Evolutionary conservation across 1,284 basidiomycete genomes (phyloP).

Genomic region (Heterobasidion occidentale): DNA sequence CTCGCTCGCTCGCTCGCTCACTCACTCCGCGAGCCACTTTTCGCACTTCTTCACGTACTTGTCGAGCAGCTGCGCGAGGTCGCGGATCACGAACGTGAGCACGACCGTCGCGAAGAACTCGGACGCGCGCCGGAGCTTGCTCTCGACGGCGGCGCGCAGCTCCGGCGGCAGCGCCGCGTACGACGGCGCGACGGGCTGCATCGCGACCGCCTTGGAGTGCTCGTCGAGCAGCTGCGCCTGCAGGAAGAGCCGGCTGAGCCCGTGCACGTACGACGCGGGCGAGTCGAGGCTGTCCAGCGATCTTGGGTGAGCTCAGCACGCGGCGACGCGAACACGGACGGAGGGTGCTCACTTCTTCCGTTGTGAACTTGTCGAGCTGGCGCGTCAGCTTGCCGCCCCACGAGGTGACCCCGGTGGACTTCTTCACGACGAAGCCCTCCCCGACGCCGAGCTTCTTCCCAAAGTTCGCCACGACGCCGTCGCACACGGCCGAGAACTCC

Average conservation of each 20-base stretch:
- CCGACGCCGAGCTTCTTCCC: conserved; percentile 87
- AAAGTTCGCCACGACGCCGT: conserved; percentile 77
- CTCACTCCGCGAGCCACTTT: conserved; percentile 75
- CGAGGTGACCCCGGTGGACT: conserved; percentile 56
- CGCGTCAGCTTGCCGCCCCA: conserved; percentile 82
- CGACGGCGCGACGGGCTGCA: conserved; percentile 54
- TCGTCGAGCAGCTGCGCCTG: conserved; percentile 81
- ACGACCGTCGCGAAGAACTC: conserved; percentile 91
- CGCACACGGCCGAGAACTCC: conserved; percentile 71
- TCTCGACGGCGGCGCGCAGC: conserved; percentile 59
- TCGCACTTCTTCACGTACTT: conserved; percentile 88
- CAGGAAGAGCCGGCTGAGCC: conserved; percentile 68
- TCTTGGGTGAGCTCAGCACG: conserved; percentile 8
- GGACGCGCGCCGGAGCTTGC: conserved; percentile 70
- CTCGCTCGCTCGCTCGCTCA: not conserved
- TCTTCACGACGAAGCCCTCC: conserved; percentile 77
- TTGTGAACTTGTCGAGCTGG: conserved; percentile 88
- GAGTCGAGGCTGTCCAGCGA: conserved; percentile 68
- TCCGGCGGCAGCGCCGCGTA: conserved; percentile 67
- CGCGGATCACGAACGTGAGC: conserved; percentile 85
- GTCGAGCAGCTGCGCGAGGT: conserved; percentile 79
- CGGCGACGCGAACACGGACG: conserved; percentile 2
- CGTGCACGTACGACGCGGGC: conserved; percentile 78
- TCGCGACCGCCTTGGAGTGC: conserved; percentile 70
- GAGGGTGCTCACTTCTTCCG: conserved; percentile 66